Evolutionary conservation across 148 eudicot species (phyloP), one percentile per base, ranked within the genome.

Genomic region (Silene latifolia): DNA sequence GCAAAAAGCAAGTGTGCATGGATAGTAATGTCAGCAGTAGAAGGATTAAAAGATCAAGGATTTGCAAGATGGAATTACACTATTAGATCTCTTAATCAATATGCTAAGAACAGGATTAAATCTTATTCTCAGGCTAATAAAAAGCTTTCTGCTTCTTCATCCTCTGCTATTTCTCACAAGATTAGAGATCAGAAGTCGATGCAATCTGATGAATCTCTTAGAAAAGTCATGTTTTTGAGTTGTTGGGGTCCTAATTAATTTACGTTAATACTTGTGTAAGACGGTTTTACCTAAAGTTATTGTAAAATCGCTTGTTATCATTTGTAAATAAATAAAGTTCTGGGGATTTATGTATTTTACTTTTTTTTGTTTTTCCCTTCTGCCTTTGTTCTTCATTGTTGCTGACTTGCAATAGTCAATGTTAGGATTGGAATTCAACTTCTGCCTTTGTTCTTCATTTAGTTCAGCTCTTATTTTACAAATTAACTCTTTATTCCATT

Each of bases 21-120:
- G 72, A 27, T 75, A 35, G 78, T 29, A 72, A 18, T 78, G 6
- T 76, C 81, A 66, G 47, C 77, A 67, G 73, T 79, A 8, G 82
- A 79, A 27, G 78, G 69, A 3, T 2, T 74, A 6, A 79, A 74
- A 61, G 82, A 79, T 44, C 74, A 79, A 48, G 74, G 78, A 18
- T 59, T 61, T 51, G 35, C 61, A 1, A 69, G 82, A 23, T 79
- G 82, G 82, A 79, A 74, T 35, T 68, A 74, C 10, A 18, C 82
- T 5, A 23, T 74, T 3, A 61, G 53, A 23, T 72, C 29, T 12
- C 5, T 73, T 24, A 57, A 72, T 18, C 77, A 73, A 24, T 61
- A 78, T 18, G 69, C 19, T 8, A 48, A 61, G 25, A 20, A 32
- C 12, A 47, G 51, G 17, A 29, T 74, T 6, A 24, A 54, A 35